phyloP scores from a whole-genome alignment of 2,329 filamentous ascomycete species.

The Penicillium psychrosexuale region DNA sequence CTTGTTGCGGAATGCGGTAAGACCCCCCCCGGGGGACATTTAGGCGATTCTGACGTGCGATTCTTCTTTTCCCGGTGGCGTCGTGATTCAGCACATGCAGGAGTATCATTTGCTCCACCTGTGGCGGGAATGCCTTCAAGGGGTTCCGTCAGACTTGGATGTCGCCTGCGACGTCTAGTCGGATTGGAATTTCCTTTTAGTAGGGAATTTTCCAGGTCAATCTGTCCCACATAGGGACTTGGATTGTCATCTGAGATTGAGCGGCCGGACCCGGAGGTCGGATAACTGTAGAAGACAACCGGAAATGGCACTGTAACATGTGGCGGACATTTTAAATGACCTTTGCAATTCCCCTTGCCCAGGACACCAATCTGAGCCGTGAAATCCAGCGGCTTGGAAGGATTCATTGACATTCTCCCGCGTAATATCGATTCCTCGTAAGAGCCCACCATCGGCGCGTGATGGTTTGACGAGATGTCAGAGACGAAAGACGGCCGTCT shows the following conservation, averaged over 20 bases:
- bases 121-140: conserved; percentile 6
- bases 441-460: conserved; percentile 94
- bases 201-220: conserved; percentile 83
- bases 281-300: conserved; percentile 94
- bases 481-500: conserved; percentile 68
- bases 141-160: conserved; percentile 29
- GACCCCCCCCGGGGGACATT: conserved; percentile 80
- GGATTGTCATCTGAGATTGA: conserved; percentile 75
- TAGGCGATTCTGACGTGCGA: conserved; percentile 58
- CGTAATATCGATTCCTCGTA: conserved; percentile 96
- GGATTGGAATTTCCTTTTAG: conserved; percentile 45
- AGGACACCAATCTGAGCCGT: conserved; percentile 92
- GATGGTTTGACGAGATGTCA: conserved; percentile 74
- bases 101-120: conserved; percentile 12
- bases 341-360: conserved; percentile 82
- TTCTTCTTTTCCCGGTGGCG: conserved; percentile 56
- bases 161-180: conserved; percentile 40
- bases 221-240: conserved; percentile 90
- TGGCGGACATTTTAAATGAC: conserved; percentile 77
- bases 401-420: conserved; percentile 93
- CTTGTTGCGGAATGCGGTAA: conserved; percentile 90
- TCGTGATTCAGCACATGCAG: conserved; percentile 33
- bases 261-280: conserved; percentile 61
- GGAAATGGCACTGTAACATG: conserved; percentile 90
- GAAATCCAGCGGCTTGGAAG: conserved; percentile 88